Evolutionary conservation across 2,329 filamentous ascomycete species (phyloP), one percentile per base, ranked within the genome.

Genomic region (Paraconiothyrium brasiliense): DNA sequence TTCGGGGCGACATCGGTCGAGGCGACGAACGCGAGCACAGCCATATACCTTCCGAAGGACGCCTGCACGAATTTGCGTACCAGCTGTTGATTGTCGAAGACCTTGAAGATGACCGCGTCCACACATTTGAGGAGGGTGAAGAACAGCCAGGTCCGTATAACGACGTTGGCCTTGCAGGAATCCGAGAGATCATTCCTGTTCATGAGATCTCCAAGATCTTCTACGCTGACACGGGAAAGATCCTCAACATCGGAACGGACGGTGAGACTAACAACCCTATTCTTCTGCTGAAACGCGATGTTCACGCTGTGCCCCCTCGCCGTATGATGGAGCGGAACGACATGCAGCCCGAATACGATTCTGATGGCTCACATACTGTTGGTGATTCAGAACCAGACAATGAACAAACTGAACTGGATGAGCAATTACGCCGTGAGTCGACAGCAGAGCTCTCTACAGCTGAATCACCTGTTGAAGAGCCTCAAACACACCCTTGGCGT

Each of bases 181-280:
- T 92, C 32, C 83, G 90, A 50, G 88, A 91, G 67, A 82, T 87
- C 41, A 79, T 92, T 16, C 90, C 90, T 1, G 86, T 92, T 22
- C 89, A 92, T 71, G 86, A 92, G 71, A 86, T 97, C 5, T 92
- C 93, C 6, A 97, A 96, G 73, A 92, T 97, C 35, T 97, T 97
- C 78, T 97, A 97, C 72, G 93, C 93, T 0, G 92, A 97, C 67
- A 96, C 92, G 0, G 93, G 93, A 20, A 92, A 92, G 68, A 92
- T 97, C 10, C 83, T 97, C 30, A 97, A 97, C 63, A 93, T 97
- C 58, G 89, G 89, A 14, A 84, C 81, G 2, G 87, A 90, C 27
- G 87, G 85, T 14, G 89, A 90, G 67, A 85, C 86, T 2, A 92
- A 90, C 71, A 92, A 89, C 61, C 91, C 92, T 0, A 87, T 94